These are phyloP conservation scores for Phycomyces nitens DNA, from an alignment of 192 early-diverging fungal genomes.

Conservation along the genomic window DNA sequence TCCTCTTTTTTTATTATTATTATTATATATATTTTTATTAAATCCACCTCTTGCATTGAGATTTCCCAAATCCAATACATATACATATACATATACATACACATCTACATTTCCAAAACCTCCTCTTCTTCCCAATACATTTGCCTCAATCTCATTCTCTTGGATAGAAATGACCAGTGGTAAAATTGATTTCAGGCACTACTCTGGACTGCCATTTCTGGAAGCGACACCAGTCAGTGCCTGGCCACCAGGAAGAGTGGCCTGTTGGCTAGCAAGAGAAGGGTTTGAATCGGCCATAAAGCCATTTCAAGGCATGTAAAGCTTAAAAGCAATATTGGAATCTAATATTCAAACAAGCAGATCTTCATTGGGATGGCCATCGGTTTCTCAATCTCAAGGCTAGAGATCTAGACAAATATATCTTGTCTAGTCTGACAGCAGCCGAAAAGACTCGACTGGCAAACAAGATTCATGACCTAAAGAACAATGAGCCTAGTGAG, in stretches of 20 bases:
- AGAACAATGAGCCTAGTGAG: not conserved
- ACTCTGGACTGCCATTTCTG: not conserved
- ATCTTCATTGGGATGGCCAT: not conserved
- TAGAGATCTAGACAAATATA: not conserved
- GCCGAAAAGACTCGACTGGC: not conserved
- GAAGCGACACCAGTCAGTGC: not conserved
- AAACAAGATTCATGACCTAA: not conserved
- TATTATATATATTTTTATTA: too few species aligned
- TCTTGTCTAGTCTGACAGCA: not conserved
- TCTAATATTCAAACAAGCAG: too few species aligned
- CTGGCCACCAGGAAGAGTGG: not conserved
- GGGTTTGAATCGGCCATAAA: not conserved
- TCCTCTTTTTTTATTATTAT: too few species aligned
- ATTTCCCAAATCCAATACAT: too few species aligned
- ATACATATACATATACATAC: too few species aligned
- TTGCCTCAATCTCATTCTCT: too few species aligned
- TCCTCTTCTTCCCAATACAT: too few species aligned
- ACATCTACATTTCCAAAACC: too few species aligned
- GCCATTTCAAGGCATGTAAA: not conserved
- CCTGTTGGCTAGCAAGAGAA: not conserved
- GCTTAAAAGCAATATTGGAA: too few species aligned
- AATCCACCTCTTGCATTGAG: too few species aligned
- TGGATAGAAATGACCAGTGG: too few species aligned
- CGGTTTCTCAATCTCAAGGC: not conserved
- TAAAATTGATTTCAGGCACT: not conserved